phyloP scores from a whole-genome alignment of 306 rosid species.

The Luffa aegyptiaca region DNA sequence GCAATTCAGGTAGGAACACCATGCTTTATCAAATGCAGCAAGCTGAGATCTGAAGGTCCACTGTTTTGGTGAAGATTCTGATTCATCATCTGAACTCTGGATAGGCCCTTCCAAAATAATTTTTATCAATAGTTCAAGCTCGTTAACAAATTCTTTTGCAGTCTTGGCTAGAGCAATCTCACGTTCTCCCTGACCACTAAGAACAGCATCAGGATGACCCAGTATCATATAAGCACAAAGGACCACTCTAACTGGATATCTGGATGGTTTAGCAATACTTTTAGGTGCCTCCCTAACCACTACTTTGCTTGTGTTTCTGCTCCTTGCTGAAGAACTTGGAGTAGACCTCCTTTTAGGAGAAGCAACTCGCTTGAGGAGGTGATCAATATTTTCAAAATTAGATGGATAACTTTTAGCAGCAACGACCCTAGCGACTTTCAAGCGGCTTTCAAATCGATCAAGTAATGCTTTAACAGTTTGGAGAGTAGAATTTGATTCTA shows the following conservation, averaged over 20 bases:
- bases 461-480: conserved; percentile 64
- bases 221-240: conserved; percentile 40
- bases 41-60: conserved; percentile 82
- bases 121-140: conserved; percentile 60
- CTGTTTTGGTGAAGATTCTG: conserved; percentile 33
- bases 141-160: conserved; percentile 59
- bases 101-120: conserved; percentile 62
- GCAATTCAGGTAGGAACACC: conserved; percentile 87
- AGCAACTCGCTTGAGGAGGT: conserved; percentile 80
- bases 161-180: conserved; percentile 69
- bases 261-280: conserved; percentile 22
- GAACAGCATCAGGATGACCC: conserved; percentile 19
- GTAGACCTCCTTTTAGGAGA: conserved; percentile 66
- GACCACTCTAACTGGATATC: conserved; percentile 74
- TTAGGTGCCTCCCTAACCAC: conserved; percentile 2
- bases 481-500: conserved; percentile 71
- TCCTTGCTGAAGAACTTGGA: conserved; percentile 44
- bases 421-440: conserved; percentile 43
- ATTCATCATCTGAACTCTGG: conserved; percentile 46
- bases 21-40: conserved; percentile 75
- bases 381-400: conserved; percentile 72
- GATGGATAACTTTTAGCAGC: conserved; percentile 30
- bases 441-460: conserved; percentile 74
- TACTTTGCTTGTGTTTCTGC: conserved; percentile 38
- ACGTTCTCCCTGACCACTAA: conserved; percentile 69